phyloP scores from a whole-genome alignment of 2,329 filamentous ascomycete species.

The Fusarium dimerum region DNA sequence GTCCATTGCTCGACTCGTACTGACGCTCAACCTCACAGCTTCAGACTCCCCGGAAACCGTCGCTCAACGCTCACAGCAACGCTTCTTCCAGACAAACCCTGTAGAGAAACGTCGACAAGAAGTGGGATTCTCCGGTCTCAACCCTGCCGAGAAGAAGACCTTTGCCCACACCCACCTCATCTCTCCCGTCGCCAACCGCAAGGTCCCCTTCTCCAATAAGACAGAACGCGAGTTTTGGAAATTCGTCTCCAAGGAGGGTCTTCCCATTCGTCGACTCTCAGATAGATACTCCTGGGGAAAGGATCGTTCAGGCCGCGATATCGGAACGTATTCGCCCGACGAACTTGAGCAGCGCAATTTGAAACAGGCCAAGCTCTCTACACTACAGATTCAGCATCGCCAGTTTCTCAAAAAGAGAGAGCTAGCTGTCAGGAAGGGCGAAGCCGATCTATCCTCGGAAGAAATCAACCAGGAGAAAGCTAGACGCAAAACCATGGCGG shows the following conservation, averaged over 20 bases:
- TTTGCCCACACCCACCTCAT: slow-evolving; percentile 51
- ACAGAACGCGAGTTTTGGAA: slow-evolving; percentile 61
- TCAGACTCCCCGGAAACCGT: slow-evolving; percentile 45
- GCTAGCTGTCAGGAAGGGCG: slow-evolving; percentile 26
- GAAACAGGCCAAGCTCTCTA: slow-evolving; percentile 45
- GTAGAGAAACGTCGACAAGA: slow-evolving; percentile 46
- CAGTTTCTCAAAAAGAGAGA: slow-evolving; percentile 44
- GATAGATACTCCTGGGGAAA: slow-evolving; percentile 49
- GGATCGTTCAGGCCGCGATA: slow-evolving; percentile 51
- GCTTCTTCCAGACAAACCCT: slow-evolving; percentile 53
- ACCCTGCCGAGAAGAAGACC: slow-evolving; percentile 49
- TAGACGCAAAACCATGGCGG: slow-evolving; percentile 53
- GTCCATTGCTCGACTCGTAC: background rate
- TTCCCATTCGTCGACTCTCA: slow-evolving; percentile 49
- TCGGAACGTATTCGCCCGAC: slow-evolving; percentile 48
- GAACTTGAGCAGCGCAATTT: slow-evolving; percentile 46
- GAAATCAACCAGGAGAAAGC: slow-evolving; percentile 49
- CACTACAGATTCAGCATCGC: slow-evolving; percentile 46
- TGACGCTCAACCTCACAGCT: slow-evolving; percentile 14
- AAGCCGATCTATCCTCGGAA: slow-evolving; percentile 29
- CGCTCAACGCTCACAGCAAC: slow-evolving; percentile 48
- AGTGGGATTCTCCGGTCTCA: slow-evolving; percentile 46
- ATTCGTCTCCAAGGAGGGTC: slow-evolving; percentile 51
- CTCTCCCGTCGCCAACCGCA: slow-evolving; percentile 40
- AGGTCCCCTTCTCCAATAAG: slow-evolving; percentile 44